A percentile compares a stretch with the other conserved stretches of the same genome.
Conservation (phyloP, 2,329 filamentous ascomycete species). For the Trichoderma sp. region DNA sequence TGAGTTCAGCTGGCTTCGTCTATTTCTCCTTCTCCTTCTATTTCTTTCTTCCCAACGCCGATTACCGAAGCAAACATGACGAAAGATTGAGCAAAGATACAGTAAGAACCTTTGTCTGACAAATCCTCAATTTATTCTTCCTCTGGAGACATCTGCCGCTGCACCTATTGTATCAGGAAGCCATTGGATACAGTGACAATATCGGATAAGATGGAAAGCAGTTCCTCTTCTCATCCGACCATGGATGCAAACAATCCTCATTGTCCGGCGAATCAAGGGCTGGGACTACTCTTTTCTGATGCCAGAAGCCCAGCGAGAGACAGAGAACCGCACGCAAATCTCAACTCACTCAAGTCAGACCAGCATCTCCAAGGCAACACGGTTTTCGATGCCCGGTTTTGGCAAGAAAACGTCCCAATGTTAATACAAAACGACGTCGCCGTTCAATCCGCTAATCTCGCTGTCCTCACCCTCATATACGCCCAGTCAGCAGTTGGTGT, state of each 20-base stretch:
- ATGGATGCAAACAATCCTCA: background rate
- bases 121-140: background rate
- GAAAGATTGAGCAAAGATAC: background rate
- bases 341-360: background rate
- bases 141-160: background rate
- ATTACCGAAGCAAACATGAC: background rate
- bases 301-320: background rate
- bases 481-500: slow-evolving; percentile 21
- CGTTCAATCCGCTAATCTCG: slow-evolving; percentile 38
- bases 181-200: background rate
- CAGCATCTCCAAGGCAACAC: background rate
- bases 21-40: background rate
- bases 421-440: slow-evolving; percentile 35
- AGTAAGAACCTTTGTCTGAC: background rate
- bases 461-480: slow-evolving; percentile 36
- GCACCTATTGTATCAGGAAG: background rate
- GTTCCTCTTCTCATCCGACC: background rate
- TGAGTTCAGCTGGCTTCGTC: background rate
- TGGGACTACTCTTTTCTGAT: background rate
- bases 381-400: slow-evolving; percentile 36
- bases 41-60: background rate
- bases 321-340: too few species aligned
- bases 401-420: slow-evolving; percentile 36
- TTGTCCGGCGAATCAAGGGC: background rate
- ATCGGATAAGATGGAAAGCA: background rate